phyloP scores from a whole-genome alignment of 1,284 basidiomycete species.

The Tilletia walkeri region DNA sequence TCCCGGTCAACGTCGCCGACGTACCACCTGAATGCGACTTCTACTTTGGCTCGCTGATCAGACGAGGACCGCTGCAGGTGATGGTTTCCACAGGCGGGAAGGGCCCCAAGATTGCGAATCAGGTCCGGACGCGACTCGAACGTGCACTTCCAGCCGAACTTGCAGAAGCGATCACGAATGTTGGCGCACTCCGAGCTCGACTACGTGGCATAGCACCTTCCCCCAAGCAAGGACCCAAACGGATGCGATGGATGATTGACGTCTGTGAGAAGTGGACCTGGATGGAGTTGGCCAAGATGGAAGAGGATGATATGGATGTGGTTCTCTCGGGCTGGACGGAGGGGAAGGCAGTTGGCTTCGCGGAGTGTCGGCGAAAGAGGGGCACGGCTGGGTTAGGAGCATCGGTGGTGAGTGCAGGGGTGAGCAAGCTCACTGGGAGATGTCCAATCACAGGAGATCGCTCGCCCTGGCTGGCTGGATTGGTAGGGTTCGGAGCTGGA shows the following conservation, averaged over 20 bases:
- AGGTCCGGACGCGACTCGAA: slow-evolving; percentile 74
- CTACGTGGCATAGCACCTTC: slow-evolving; percentile 74
- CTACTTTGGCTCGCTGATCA: slow-evolving; percentile 93
- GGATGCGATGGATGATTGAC: slow-evolving; percentile 94
- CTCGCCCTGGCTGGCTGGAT: not conserved
- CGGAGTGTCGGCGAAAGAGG: slow-evolving; percentile 23
- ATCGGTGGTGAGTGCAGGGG: not conserved
- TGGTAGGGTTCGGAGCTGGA: slow-evolving; percentile 7
- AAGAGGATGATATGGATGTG: slow-evolving; percentile 59
- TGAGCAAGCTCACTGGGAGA: not conserved
- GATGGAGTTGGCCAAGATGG: slow-evolving; percentile 70
- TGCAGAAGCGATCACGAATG: slow-evolving; percentile 75
- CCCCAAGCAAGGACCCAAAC: slow-evolving; percentile 67
- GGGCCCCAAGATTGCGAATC: slow-evolving; percentile 83
- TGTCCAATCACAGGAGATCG: slow-evolving; percentile 2
- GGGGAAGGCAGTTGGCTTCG: slow-evolving; percentile 45
- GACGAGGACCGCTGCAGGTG: slow-evolving; percentile 85
- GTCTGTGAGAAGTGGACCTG: slow-evolving; percentile 82
- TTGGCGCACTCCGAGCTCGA: slow-evolving; percentile 70
- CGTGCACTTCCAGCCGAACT: slow-evolving; percentile 69
- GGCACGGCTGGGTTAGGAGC: slow-evolving; percentile 23
- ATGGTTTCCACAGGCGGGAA: slow-evolving; percentile 95
- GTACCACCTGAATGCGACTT: slow-evolving; percentile 88
- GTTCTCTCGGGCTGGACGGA: slow-evolving; percentile 56
- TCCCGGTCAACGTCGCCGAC: slow-evolving; percentile 94